Conservation (phyloP, 2,329 filamentous ascomycete species). For the Xylariales sp. region DNA sequence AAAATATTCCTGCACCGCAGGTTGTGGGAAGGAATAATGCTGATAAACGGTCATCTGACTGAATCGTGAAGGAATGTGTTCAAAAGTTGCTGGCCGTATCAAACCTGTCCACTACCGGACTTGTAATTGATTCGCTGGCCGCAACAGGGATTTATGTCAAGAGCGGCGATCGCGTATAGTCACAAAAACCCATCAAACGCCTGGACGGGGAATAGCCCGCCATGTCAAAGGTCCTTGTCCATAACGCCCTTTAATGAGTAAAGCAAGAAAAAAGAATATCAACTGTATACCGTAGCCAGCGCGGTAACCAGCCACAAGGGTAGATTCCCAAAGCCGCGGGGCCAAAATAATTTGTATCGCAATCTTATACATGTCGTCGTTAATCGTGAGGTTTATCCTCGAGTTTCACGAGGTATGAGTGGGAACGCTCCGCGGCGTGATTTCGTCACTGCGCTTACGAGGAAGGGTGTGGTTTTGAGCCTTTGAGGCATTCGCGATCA, state of each 20-base stretch:
- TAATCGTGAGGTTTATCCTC: constrained; percentile 45
- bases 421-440: constrained; percentile 65
- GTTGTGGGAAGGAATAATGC: constrained; percentile 4
- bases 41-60: constrained; percentile 20
- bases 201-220: constrained; percentile 29
- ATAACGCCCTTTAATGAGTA: constrained; percentile 45
- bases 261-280: constrained; percentile 22
- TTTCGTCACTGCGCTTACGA: constrained; percentile 66
- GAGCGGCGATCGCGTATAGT: constrained; percentile 27
- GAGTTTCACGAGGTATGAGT: constrained; percentile 56
- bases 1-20: constrained; percentile 8
- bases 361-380: constrained; percentile 52
- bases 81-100: constrained; percentile 5
- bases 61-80: constrained; percentile 3
- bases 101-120: constrained; percentile 39
- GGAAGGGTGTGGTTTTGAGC: constrained; percentile 58
- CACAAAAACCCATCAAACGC: constrained; percentile 38
- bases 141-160: constrained; percentile 39
- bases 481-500: constrained; percentile 69
- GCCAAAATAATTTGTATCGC: constrained; percentile 47
- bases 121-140: constrained; percentile 29
- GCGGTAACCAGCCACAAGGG: constrained; percentile 28
- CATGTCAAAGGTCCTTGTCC: constrained; percentile 35
- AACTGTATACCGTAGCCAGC: constrained; percentile 29
- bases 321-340: constrained; percentile 47